Evolutionary conservation across 1,284 basidiomycete species (phyloP), one percentile per base, ranked within the genome.

Genomic region (Sporisorium sorghi): DNA sequence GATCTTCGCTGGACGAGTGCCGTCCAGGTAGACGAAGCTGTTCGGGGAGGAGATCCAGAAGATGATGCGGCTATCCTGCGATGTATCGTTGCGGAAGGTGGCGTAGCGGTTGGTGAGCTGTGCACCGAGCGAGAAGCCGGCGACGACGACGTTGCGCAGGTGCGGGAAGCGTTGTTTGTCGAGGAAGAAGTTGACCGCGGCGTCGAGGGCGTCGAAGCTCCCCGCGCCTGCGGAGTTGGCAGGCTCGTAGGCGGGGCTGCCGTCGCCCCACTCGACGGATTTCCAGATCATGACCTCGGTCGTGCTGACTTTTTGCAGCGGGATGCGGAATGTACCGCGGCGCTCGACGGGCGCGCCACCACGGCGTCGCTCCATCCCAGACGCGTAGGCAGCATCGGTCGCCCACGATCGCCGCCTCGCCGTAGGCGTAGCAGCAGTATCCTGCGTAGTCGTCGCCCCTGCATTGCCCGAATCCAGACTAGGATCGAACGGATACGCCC

Each of bases 11-110:
- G 79, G 79, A n/a, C 82, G 71, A 2, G 53, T 39, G 14, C 46
- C 55, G 32, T 67, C 66, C 19, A 83, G 47, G 42, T 83, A 83
- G 43, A 83, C 57, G 35, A 81, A 80, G 12, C 74, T 76, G 24
- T 68, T 80, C 10, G 82, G 82, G 0, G 62, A 59, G 3, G 76
- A 65, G 43, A 83, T 67, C 75, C 80, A 80, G 46, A 62, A 83
- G 51, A 73, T 73, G 48, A 80, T 39, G 12, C 72, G 62, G 11
- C 21, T 21, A 49, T 80, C 79, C 26, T 78, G 30, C 19, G 46
- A 35, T 1, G 64, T 67, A 37, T 61, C 56, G 46, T 48, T 44
- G 9, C 80, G 65, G 60, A 82, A 72, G 0, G 75, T 68, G 14
- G 78, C 58, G 40, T 82, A 82, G 2, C 81, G 75, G 28, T 77